Evolutionary conservation across 2,329 filamentous ascomycete species (phyloP).

Genomic region (Harringtonia lauricola): DNA sequence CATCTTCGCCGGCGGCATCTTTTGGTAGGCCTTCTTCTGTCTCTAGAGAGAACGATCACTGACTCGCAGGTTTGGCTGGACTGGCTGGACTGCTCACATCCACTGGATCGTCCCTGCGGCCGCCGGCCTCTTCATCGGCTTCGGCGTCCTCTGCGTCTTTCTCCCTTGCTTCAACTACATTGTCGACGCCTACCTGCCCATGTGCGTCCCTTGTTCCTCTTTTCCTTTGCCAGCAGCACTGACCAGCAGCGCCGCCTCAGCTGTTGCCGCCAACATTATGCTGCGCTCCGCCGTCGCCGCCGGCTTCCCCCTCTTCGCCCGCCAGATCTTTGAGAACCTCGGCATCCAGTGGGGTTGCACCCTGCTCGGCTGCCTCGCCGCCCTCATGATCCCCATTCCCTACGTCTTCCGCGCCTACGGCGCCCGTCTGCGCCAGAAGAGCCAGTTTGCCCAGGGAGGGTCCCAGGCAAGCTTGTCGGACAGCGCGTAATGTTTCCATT

Average conservation of each 20-base stretch:
- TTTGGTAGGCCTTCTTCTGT: no score
- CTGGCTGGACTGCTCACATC: constrained; percentile 9
- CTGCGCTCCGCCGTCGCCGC: constrained; percentile 23
- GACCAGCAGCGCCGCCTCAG: constrained; percentile 23
- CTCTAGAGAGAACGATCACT: no score
- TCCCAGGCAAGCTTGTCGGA: no score
- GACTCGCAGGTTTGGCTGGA: constrained; percentile 9
- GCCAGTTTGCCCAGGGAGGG: no score
- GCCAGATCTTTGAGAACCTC: constrained; percentile 24
- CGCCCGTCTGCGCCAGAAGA: constrained; percentile 12
- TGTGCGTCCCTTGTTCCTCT: constrained; percentile 18
- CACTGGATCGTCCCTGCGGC: constrained; percentile 13
- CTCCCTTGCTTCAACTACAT: constrained; percentile 19
- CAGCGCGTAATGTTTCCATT: no score
- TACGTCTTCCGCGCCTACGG: constrained; percentile 21
- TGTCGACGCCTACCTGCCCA: constrained; percentile 25
- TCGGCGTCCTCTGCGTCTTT: constrained; percentile 14
- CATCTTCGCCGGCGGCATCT: constrained; percentile 14
- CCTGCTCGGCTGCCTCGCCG: constrained; percentile 22
- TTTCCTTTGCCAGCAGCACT: neutral
- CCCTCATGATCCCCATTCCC: constrained; percentile 26
- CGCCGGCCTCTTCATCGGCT: constrained; percentile 13
- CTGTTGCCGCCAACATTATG: constrained; percentile 25
- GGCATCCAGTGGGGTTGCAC: constrained; percentile 26
- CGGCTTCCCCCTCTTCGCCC: constrained; percentile 23